A percentile compares a stretch with the other conserved stretches of the same genome.
Conservation (phyloP, 2,329 filamentous ascomycete species). For the Arthrobotrys sinensis region DNA sequence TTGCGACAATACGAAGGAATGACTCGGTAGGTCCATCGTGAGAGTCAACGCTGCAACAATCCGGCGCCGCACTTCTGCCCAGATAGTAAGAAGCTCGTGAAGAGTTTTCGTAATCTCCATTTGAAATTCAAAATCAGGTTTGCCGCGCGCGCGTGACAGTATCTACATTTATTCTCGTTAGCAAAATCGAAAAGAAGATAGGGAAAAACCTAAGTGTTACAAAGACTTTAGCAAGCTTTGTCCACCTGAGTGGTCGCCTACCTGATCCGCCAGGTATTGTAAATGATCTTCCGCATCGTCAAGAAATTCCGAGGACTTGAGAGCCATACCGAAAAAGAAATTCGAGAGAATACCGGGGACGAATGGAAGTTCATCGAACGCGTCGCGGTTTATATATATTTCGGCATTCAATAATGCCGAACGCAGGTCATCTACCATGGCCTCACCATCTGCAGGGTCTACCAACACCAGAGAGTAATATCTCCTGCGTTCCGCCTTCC, state of each 20-base stretch:
- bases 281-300: constrained; percentile 20
- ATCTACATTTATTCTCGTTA: neutral
- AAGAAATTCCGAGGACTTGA: neutral
- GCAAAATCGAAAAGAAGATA: too few species aligned
- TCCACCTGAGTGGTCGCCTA: too few species aligned
- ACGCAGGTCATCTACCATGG: too few species aligned
- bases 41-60: neutral
- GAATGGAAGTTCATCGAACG: too few species aligned
- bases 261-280: neutral
- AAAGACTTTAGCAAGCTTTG: too few species aligned
- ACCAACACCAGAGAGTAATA: too few species aligned
- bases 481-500: too few species aligned
- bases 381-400: too few species aligned
- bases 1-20: neutral
- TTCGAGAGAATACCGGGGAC: too few species aligned
- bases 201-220: too few species aligned
- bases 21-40: neutral
- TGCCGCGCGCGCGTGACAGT: neutral
- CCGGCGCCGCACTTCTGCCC: neutral
- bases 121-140: neutral
- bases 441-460: too few species aligned
- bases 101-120: constrained; percentile 9
- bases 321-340: neutral
- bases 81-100: constrained; percentile 13
- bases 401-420: too few species aligned